Evolutionary conservation across 2,329 filamentous ascomycete genomes (phyloP), one percentile per base, ranked within the genome.

Genomic region (Xylariaceae sp.): DNA sequence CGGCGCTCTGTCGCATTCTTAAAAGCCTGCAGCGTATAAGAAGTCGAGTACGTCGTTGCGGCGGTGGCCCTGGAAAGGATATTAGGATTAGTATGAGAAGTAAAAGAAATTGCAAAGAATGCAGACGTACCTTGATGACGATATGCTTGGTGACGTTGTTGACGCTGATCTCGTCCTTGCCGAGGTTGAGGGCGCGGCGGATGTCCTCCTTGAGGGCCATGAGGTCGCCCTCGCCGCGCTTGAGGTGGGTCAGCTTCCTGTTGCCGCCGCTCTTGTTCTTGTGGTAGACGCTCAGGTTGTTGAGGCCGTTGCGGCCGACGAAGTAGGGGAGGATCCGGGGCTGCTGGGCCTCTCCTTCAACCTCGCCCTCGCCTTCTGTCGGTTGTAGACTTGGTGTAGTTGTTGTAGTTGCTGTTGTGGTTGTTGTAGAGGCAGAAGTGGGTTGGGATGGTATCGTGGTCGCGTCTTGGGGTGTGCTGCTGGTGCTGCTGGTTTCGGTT

Each of bases 261-360:
- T 85, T 92, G 11, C 87, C 86, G 36, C 88, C 88, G 9, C 78
- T 73, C 67, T 86, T 89, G 48, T 66, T 69, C 50, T 79, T 70
- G 12, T 80, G 70, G 66, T 97, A 98, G 31, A 97, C 75, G 16
- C 87, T 80, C 3, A 92, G 68, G 50, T 87, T 78, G 33, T 79
- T 76, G 26, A 76, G 81, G 1, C 71, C 66, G 3, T 87, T 90
- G 46, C 88, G 82, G 36, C 70, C 70, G 48, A 97, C 73, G 53
- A 81, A 73, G 68, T 88, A 95, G 9, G 77, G 73, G 19, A 77
- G 61, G n/a, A n/a, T n/a, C n/a, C n/a, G n/a, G n/a, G n/a, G n/a
- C n/a, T n/a, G n/a, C n/a, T 34, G 69, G 21, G 6, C 7, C 21
- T 24, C 11, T 24, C 21, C 7, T 24, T n/a, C n/a, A n/a, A 11